These are phyloP conservation scores for Curvularia sp. DNA, from an alignment of 2,329 filamentous ascomycete species.

Conservation along the genomic window DNA sequence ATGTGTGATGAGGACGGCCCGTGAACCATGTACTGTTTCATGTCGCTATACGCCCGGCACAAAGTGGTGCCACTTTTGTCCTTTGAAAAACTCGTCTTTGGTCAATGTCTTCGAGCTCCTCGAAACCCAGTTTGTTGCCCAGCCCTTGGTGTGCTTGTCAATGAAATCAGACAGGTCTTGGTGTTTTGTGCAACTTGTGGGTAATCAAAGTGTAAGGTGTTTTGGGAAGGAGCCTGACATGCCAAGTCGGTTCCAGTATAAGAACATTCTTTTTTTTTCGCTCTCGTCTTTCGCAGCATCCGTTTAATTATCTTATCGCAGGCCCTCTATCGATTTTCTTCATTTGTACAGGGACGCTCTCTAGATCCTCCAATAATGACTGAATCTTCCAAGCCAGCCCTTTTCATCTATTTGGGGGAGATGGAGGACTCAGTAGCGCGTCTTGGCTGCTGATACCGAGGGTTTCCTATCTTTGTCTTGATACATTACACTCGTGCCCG, in stretches of 20 bases:
- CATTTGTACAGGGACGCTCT: not conserved
- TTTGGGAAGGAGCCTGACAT: too few relatives aligned
- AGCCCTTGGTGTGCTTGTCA: constrained; percentile 1
- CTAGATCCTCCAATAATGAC: not conserved
- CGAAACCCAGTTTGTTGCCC: not conserved
- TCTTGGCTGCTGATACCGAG: not conserved
- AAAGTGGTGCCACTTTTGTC: not conserved
- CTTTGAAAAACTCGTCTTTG: not conserved
- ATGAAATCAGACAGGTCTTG: not conserved
- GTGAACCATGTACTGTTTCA: constrained; percentile 6
- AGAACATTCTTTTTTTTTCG: not conserved
- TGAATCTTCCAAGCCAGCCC: not conserved
- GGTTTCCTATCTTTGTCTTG: not conserved
- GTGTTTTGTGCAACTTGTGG: not conserved
- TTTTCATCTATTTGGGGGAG: not conserved
- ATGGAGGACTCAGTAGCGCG: not conserved
- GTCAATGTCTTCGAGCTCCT: not conserved
- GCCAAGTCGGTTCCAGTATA: not conserved
- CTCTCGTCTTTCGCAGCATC: not conserved
- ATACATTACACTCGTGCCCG: not conserved
- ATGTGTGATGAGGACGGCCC: not conserved
- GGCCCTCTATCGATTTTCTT: not conserved
- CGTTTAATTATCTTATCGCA: not conserved
- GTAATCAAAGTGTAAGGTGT: too few relatives aligned
- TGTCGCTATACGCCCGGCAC: not conserved